phyloP scores from a whole-genome alignment of 2,329 filamentous ascomycete genomes.

The Aspergillus glaucus region DNA sequence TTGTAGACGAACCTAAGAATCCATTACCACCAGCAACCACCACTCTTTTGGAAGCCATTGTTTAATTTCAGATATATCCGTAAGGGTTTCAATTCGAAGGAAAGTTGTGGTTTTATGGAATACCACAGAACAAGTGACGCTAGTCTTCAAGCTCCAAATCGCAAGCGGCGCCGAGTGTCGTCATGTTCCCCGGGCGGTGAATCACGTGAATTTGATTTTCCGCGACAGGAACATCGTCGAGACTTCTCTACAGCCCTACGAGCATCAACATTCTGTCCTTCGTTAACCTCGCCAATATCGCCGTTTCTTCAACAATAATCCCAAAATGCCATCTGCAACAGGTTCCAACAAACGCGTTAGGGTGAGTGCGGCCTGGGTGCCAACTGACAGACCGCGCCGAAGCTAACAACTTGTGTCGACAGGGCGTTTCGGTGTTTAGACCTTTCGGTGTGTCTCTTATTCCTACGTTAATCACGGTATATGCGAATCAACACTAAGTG shows the following conservation, averaged over 20 bases:
- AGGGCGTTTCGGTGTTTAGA: conserved; percentile 43
- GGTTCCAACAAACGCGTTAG: conserved; percentile 49
- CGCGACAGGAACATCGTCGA: neutral
- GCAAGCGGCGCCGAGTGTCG: neutral
- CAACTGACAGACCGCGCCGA: neutral
- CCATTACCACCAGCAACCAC: conserved; percentile 92
- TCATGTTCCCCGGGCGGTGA: neutral
- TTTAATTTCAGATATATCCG: conserved; percentile 4
- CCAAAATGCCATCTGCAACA: conserved; percentile 47
- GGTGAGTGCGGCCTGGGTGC: conserved; percentile 22
- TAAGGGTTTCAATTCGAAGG: too few relatives aligned
- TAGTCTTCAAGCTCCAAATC: neutral
- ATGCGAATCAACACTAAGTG: neutral
- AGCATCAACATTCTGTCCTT: neutral
- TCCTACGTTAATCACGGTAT: neutral
- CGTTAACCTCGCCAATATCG: too few relatives aligned
- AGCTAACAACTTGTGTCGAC: conserved; percentile 15
- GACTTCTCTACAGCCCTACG: neutral
- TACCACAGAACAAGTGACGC: neutral
- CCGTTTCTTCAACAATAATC: neutral
- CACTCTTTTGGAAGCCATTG: conserved; percentile 64
- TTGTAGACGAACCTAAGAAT: conserved; percentile 62
- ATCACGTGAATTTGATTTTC: neutral
- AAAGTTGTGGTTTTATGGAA: neutral
- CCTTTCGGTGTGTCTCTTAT: conserved; percentile 36